Evolutionary conservation across 768 basidiomycete species (phyloP), one percentile per base, ranked within the genome.

Genomic region (Pleurotus salmoneostramineus): DNA sequence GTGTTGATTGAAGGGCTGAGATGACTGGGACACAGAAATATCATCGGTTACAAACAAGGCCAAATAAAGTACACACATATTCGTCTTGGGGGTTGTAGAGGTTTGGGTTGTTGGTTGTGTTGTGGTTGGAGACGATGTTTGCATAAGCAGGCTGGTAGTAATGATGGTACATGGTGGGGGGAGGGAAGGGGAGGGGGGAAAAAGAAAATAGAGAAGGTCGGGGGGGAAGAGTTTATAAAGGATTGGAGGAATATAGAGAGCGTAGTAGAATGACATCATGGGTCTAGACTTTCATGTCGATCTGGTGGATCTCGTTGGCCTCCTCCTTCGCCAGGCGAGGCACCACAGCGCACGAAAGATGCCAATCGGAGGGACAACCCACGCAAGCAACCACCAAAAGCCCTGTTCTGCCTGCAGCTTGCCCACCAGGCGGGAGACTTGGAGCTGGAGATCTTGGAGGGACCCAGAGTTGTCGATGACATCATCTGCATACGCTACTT

Each of bases 401-500:
- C 82, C 81, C 87, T 83, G 0, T 72, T 77, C 14, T 78, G 72
- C 40, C 72, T 74, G 51, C 79, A 84, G 60, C 51, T 66, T 69
- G 45, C 66, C 65, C 6, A 85, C 60, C 68, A 89, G 69, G 60
- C 59, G 56, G 71, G 72, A 80, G 65, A 90, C 73, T 68, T 82
- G 68, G 63, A 62, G 64, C 36, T 87, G 77, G 7, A 98, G 76
- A 58, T 95, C 93, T 36, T 78, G 69, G 6, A 75, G 73, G 0
- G 87, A 77, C 1, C 93, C 93, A 5, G 91, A 92, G 69, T 98
- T 98, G 72, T 98, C 95, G 34, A 98, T 68, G 50, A 97, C 85
- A 52, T 84, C 67, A 66, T 95, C 93, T 3, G 94, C 95, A 61
- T 91, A 95, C n/a, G 74, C 64, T 4, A 94, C 75, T 68, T 98